A percentile compares a stretch with the other conserved stretches of the same genome.
These are phyloP conservation scores for Clarireedia hainanense DNA, from an alignment of 2,329 filamentous ascomycete genomes.

Conservation along the genomic window DNA sequence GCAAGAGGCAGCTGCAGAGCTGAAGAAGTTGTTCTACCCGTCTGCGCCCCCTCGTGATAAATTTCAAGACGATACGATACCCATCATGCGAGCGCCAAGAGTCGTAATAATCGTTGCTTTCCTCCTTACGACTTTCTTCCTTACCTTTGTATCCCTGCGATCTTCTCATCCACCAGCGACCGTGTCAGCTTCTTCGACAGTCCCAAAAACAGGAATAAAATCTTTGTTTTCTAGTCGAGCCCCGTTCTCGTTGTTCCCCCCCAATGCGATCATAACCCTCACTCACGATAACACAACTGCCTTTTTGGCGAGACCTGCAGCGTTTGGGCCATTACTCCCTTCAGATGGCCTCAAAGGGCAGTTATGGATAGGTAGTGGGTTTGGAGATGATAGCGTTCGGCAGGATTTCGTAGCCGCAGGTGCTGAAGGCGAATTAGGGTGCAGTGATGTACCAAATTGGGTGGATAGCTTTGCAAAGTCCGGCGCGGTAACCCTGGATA, in stretches of 20 bases:
- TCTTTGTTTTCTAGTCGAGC: slow-evolving; percentile 63
- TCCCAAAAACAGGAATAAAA: slow-evolving; percentile 36
- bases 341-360: slow-evolving; percentile 74
- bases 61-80: slow-evolving; percentile 8
- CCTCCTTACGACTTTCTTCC: slow-evolving; percentile 23
- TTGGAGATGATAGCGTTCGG: slow-evolving; percentile 67
- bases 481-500: slow-evolving; percentile 16
- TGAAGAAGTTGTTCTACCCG: neutral
- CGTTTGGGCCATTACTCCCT: slow-evolving; percentile 78
- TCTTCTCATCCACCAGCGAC: slow-evolving; percentile 21
- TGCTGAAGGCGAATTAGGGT: slow-evolving; percentile 80
- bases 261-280: slow-evolving; percentile 89
- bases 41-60: neutral
- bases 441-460: slow-evolving; percentile 91
- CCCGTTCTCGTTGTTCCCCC: slow-evolving; percentile 84
- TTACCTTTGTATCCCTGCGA: slow-evolving; percentile 26
- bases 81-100: slow-evolving; percentile 30
- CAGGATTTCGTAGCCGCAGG: slow-evolving; percentile 43
- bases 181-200: slow-evolving; percentile 14
- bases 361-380: slow-evolving; percentile 89
- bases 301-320: slow-evolving; percentile 86
- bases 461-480: slow-evolving; percentile 49
- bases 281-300: slow-evolving; percentile 98
- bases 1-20: slow-evolving; percentile 4
- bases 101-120: slow-evolving; percentile 27